These are phyloP conservation scores for Aureobasidium namibiae DNA, from an alignment of 2,329 filamentous ascomycete genomes.

Conservation along the genomic window DNA sequence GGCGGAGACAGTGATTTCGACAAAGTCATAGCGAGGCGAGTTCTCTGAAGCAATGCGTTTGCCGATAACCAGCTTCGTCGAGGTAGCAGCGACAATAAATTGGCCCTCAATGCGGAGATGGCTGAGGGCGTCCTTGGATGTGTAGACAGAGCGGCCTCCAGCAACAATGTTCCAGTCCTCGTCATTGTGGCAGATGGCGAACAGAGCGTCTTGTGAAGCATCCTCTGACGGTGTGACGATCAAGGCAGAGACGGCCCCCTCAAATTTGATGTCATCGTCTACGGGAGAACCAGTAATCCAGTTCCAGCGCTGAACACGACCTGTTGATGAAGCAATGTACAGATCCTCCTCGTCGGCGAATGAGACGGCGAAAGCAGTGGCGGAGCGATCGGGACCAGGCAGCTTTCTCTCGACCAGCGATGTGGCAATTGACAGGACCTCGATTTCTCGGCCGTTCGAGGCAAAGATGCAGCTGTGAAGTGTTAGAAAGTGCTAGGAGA, in stretches of 20 bases:
- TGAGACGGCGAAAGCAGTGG: slow-evolving; percentile 47
- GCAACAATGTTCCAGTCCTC: slow-evolving; percentile 33
- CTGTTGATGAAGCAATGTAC: slow-evolving; percentile 45
- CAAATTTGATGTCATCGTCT: slow-evolving; percentile 16
- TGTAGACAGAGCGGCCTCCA: slow-evolving; percentile 31
- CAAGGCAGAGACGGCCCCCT: slow-evolving; percentile 16
- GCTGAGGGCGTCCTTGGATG: slow-evolving; percentile 26
- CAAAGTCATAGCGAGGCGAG: slow-evolving; percentile 35
- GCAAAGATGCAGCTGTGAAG: slow-evolving; percentile 60
- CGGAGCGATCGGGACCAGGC: slow-evolving; percentile 39
- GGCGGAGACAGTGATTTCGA: slow-evolving; percentile 49
- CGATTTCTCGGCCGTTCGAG: slow-evolving; percentile 64
- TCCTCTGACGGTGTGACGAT: slow-evolving; percentile 23
- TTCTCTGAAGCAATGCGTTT: slow-evolving; percentile 29
- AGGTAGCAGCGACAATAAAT: slow-evolving; percentile 49
- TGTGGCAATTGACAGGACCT: slow-evolving; percentile 72
- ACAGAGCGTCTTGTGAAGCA: slow-evolving; percentile 28
- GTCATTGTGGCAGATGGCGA: slow-evolving; percentile 27
- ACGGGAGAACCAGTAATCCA: slow-evolving; percentile 41
- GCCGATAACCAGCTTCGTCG: slow-evolving; percentile 54
- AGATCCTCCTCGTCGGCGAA: slow-evolving; percentile 42
- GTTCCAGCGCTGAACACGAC: slow-evolving; percentile 49
- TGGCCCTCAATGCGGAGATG: slow-evolving; percentile 40
- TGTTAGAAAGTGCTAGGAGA: slow-evolving; percentile 19
- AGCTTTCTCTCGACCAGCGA: slow-evolving; percentile 74